Conservation (phyloP, 176 grass and related monocot genomes). For the Urochloa ruziziensis region DNA sequence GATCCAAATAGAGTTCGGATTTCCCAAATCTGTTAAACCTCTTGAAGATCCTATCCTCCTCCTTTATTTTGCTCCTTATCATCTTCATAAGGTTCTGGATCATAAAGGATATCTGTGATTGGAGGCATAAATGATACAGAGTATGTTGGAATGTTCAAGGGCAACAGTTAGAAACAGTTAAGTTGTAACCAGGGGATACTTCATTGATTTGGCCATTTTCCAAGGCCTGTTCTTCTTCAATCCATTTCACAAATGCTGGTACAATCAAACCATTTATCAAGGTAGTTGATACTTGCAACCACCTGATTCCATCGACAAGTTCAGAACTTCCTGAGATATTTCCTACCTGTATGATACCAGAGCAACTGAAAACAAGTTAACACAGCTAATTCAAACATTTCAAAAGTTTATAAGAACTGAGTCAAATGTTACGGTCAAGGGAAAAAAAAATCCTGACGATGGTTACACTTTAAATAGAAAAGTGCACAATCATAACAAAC, state of each 20-base stretch:
- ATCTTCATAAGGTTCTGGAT: constrained; percentile 61
- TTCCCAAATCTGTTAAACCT: constrained; percentile 83
- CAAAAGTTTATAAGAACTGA: not conserved
- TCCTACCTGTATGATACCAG: constrained; percentile 59
- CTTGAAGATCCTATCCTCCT: constrained; percentile 63
- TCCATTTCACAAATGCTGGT: constrained; percentile 74
- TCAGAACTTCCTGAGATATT: constrained; percentile 49
- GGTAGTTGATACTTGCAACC: constrained; percentile 46
- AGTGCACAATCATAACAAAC: not conserved
- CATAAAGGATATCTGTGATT: constrained; percentile 41
- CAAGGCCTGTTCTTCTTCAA: constrained; percentile 61
- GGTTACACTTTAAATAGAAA: constrained; percentile 1
- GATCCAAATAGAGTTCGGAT: constrained; percentile 70
- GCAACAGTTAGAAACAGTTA: constrained; percentile 2
- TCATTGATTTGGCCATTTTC: constrained; percentile 51
- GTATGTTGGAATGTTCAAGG: not conserved
- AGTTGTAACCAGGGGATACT: constrained; percentile 40
- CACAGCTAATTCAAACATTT: constrained; percentile 18
- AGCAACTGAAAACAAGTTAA: constrained; percentile 27
- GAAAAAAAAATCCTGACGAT: not conserved
- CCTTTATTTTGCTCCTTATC: constrained; percentile 66
- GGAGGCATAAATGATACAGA: not conserved
- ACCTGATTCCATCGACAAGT: constrained; percentile 49
- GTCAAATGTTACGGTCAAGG: not conserved
- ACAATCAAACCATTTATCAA: constrained; percentile 56